These are phyloP conservation scores for Collybia sordida DNA, from an alignment of 768 basidiomycete genomes.

Conservation along the genomic window DNA sequence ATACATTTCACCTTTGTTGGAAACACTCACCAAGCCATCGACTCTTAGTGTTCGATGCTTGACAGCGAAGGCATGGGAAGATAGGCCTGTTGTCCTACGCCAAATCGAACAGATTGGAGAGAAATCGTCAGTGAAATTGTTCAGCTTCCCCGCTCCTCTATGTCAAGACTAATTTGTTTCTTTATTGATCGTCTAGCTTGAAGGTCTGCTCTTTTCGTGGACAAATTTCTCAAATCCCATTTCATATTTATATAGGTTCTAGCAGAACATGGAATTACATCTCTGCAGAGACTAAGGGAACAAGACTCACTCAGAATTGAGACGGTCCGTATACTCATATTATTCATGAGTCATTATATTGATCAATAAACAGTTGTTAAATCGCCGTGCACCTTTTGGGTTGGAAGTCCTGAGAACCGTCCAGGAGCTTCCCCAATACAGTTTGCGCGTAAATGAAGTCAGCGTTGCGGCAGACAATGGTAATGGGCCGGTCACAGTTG, in stretches of 20 bases:
- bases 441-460: constrained; percentile 49
- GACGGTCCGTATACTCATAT: constrained; percentile 36
- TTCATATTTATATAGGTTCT: constrained; percentile 51
- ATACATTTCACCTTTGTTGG: constrained; percentile 5
- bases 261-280: constrained; percentile 68
- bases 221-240: too few species aligned
- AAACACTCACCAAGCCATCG: not conserved
- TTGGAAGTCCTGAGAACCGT: constrained; percentile 61
- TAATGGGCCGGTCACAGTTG: constrained; percentile 53
- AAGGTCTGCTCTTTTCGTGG: constrained; percentile 3
- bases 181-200: constrained; percentile 4
- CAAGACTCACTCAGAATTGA: constrained; percentile 66
- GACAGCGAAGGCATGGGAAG: constrained; percentile 89
- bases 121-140: constrained; percentile 64
- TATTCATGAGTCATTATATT: not conserved
- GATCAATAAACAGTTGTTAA: constrained; percentile 52
- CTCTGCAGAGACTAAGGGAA: constrained; percentile 53
- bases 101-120: constrained; percentile 92
- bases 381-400: constrained; percentile 75
- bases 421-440: constrained; percentile 67
- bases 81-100: constrained; percentile 76
- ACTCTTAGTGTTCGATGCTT: constrained; percentile 68
- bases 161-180: constrained; percentile 12
- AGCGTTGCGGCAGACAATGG: constrained; percentile 42
- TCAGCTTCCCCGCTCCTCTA: not conserved